A percentile compares a stretch with the other conserved stretches of the same genome.
phyloP scores from a whole-genome alignment of 177 flowering plant genomes.

The Tripterygium wilfordii region DNA sequence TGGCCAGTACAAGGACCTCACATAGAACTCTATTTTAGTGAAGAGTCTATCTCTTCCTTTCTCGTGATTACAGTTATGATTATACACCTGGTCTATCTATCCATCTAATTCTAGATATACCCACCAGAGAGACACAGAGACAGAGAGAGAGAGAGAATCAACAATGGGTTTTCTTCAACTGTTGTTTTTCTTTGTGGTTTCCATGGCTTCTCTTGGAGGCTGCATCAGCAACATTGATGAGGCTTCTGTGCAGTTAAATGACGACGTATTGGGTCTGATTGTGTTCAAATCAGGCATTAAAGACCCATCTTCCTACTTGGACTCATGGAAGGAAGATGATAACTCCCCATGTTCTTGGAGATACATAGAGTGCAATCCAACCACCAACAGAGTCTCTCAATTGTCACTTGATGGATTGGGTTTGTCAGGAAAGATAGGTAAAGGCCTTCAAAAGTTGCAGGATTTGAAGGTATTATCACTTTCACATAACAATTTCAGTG shows the following conservation, averaged over 20 bases:
- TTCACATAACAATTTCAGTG: slow-evolving; percentile 63
- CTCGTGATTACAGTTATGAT: slow-evolving; percentile 9
- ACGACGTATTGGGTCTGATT: slow-evolving; percentile 85
- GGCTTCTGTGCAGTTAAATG: slow-evolving; percentile 43
- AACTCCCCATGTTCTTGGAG: slow-evolving; percentile 78
- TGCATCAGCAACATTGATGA: slow-evolving; percentile 14
- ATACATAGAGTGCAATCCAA: slow-evolving; percentile 51
- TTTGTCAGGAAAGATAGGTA: slow-evolving; percentile 71
- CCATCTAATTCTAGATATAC: no score
- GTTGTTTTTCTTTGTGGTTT: slow-evolving; percentile 3
- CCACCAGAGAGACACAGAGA: no score
- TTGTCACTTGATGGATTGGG: slow-evolving; percentile 53
- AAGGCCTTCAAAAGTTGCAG: slow-evolving; percentile 63
- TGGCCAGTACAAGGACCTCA: no score
- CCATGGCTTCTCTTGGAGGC: slow-evolving; percentile 1
- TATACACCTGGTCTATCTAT: no score
- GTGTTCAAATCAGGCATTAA: slow-evolving; percentile 75
- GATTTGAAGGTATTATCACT: slow-evolving; percentile 53
- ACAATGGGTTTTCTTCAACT: slow-evolving; percentile 8
- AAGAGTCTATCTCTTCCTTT: slow-evolving; percentile 2
- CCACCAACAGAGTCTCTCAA: slow-evolving; percentile 43
- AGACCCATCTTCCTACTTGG: slow-evolving; percentile 51
- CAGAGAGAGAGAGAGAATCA: background rate
- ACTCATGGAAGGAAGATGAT: slow-evolving; percentile 84
- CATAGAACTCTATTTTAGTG: no score